Conservation (phyloP, 306 rosid species). For the Urtica urens region DNA sequence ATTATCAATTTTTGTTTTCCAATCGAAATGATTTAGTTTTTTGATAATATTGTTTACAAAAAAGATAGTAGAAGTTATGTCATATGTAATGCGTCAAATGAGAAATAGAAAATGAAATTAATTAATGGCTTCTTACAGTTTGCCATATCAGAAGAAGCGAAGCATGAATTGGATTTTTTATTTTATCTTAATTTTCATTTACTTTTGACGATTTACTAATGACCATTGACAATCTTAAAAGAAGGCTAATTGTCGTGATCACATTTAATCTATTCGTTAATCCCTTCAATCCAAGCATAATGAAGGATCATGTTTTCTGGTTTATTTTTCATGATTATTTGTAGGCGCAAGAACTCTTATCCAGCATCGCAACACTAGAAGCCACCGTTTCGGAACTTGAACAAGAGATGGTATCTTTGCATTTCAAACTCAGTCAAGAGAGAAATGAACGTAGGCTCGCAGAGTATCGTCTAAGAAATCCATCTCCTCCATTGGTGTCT, state of each 20-base stretch:
- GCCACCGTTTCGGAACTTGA: conserved; percentile 42
- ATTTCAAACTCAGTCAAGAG: conserved; percentile 71
- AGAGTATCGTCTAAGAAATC: conserved; percentile 47
- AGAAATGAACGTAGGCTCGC: conserved; percentile 70
- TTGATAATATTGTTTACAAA: too few species aligned
- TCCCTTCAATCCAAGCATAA: background rate
- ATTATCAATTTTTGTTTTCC: too few species aligned
- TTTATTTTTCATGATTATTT: conserved; percentile 2
- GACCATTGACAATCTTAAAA: background rate
- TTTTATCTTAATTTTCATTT: background rate
- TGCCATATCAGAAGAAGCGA: too few species aligned
- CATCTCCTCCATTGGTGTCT: conserved; percentile 35
- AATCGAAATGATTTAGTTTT: too few species aligned
- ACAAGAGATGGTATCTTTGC: conserved; percentile 55
- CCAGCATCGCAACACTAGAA: conserved; percentile 41
- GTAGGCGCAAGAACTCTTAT: conserved; percentile 53
- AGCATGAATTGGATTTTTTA: too few species aligned
- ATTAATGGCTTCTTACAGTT: too few species aligned
- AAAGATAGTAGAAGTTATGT: too few species aligned
- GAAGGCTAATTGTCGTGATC: too few species aligned
- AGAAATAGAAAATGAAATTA: too few species aligned
- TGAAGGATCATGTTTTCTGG: background rate
- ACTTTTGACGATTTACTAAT: background rate
- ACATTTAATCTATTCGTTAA: too few species aligned
- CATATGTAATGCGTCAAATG: too few species aligned